Conservation (phyloP, 2,329 filamentous ascomycete genomes). For the Pyrenochaeta sp. region DNA sequence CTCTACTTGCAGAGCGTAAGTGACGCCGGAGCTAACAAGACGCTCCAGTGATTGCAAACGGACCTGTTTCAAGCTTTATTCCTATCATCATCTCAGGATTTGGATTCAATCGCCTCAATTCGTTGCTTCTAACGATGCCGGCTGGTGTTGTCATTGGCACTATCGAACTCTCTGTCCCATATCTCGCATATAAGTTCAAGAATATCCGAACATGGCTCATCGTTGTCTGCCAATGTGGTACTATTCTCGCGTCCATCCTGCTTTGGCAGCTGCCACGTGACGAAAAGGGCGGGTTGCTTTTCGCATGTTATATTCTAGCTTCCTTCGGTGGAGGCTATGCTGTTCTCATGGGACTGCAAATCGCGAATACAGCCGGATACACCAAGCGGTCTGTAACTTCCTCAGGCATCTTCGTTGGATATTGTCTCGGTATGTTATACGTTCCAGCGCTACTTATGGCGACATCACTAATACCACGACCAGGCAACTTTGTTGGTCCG, state of each 20-base stretch:
- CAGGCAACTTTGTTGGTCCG: conserved; percentile 47
- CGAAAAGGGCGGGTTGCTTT: conserved; percentile 56
- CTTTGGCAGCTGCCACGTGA: conserved; percentile 55
- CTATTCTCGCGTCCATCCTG: conserved; percentile 53
- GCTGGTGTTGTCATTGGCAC: conserved; percentile 35
- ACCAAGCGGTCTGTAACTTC: conserved; percentile 60
- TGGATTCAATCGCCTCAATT: conserved; percentile 37
- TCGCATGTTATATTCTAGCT: conserved; percentile 60
- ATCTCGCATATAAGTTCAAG: conserved; percentile 32
- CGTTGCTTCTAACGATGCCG: conserved; percentile 36
- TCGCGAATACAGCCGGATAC: conserved; percentile 63
- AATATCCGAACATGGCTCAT: conserved; percentile 43
- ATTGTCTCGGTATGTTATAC: conserved; percentile 55
- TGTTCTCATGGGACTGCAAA: conserved; percentile 59
- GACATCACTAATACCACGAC: background rate
- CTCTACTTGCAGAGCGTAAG: too few relatives aligned
- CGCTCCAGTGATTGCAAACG: conserved; percentile 33
- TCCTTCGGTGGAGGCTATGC: conserved; percentile 59
- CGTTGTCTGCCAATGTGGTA: conserved; percentile 43
- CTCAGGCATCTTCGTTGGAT: conserved; percentile 61
- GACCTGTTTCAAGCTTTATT: conserved; percentile 38
- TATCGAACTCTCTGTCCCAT: conserved; percentile 33
- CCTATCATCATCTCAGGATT: conserved; percentile 44
- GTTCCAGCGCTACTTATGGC: background rate
- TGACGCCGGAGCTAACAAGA: too few relatives aligned